These are phyloP conservation scores for Penicillium odoratum DNA, from an alignment of 495 filamentous ascomycete genomes.

Conservation along the genomic window DNA sequence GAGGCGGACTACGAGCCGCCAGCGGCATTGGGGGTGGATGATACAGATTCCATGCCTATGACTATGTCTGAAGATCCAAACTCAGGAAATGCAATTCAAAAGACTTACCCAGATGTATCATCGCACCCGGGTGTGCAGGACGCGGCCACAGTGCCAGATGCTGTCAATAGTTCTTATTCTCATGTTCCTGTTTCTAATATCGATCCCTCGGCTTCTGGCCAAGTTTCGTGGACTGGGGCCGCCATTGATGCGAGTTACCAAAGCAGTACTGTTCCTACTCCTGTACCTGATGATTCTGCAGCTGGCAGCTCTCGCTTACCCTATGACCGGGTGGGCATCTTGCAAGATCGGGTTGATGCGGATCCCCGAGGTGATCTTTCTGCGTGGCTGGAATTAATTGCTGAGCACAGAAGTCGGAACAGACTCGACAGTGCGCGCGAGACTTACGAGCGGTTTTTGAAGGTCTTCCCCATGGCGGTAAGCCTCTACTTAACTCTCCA, in stretches of 20 bases:
- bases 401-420: slow-evolving; percentile 77
- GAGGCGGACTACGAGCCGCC: slow-evolving; percentile 59
- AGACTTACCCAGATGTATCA: slow-evolving; percentile 59
- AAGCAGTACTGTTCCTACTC: slow-evolving; percentile 42
- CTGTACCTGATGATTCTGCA: slow-evolving; percentile 41
- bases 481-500: slow-evolving; percentile 35
- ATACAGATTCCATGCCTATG: slow-evolving; percentile 48
- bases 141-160: slow-evolving; percentile 53
- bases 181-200: slow-evolving; percentile 50
- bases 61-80: slow-evolving; percentile 49
- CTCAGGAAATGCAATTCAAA: slow-evolving; percentile 59
- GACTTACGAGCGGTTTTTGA: slow-evolving; percentile 82
- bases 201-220: slow-evolving; percentile 44
- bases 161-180: slow-evolving; percentile 53
- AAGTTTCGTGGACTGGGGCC: slow-evolving; percentile 38
- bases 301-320: slow-evolving; percentile 60
- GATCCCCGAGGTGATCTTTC: slow-evolving; percentile 89
- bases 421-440: slow-evolving; percentile 78
- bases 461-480: slow-evolving; percentile 86
- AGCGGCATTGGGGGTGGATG: slow-evolving; percentile 49
- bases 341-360: slow-evolving; percentile 87
- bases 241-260: slow-evolving; percentile 39
- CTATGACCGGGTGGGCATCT: slow-evolving; percentile 75
- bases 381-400: slow-evolving; percentile 84
- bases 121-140: slow-evolving; percentile 46